Base-by-base conservation (phyloP, 2,329 filamentous ascomycete species). In the Hypomyces rosellus region DNA sequence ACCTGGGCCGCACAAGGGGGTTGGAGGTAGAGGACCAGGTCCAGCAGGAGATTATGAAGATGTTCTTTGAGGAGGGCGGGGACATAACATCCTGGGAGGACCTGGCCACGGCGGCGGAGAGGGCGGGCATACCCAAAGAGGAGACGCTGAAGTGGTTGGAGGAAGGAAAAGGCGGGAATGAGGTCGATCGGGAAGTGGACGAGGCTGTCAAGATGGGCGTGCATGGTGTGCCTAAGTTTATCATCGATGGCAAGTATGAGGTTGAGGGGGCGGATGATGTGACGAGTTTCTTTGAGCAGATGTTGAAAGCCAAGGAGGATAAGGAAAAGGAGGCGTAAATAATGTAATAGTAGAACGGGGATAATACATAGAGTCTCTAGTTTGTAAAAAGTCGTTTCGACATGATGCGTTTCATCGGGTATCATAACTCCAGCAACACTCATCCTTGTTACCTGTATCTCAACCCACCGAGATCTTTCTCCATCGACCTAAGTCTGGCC, bases 201-300 rank as follows among this genome's bases (percentile, higher is more conserved):
- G 68, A 74, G 56, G 76, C 80, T 37, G 74, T 75, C 57, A 65
- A 63, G 8, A 73, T 76, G 60, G 70, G 70, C 9, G 61, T 91
- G 37, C 75, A 69, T 48, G 86, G 86, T 1, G 88, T 93, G 54
- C 88, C 88, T 6, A 81, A 87, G 64, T 91, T 89, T 63, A 81
- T 81, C 12, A 78, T 93, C 55, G 85, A 91, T 60, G 83, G 74
- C 2, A 73, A 72, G 57, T 85, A 82, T 65, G 78, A 84, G 57
- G 66, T 92, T 30, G 77, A 82, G 25, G 88, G 88, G 1, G 88
- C 87, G 1, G 83, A 90, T 68, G 86, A 89, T 52, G 75, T 83
- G 2, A 71, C 74, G 42, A 77, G 76, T 2, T 91, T 91, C 61
- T 65, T 88, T 54, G 73, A 81, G 59, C 69, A 84, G 44, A 86